Evolutionary conservation across 176 grass and related monocot genomes (phyloP).

Genomic region (Metroxylon sagu): DNA sequence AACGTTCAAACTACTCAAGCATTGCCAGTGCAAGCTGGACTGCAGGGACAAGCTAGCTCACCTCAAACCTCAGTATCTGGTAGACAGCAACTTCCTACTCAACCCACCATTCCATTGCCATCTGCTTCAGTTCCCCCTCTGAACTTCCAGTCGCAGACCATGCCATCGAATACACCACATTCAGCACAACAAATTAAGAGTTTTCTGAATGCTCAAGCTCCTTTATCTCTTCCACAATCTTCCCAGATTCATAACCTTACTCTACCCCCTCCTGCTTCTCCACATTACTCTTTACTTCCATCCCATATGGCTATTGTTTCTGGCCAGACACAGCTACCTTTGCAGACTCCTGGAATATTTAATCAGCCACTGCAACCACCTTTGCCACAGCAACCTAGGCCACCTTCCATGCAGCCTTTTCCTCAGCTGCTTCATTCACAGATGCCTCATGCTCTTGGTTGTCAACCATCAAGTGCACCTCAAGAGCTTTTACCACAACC

Average conservation of each 20-base stretch:
- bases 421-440: constrained; percentile 48
- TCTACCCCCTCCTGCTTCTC: constrained; percentile 37
- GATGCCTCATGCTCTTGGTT: constrained; percentile 38
- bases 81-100: constrained; percentile 29
- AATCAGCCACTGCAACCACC: constrained; percentile 75
- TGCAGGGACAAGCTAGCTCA: constrained; percentile 29
- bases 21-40: constrained; percentile 29
- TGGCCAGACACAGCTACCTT: constrained; percentile 40
- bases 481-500: constrained; percentile 53
- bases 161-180: constrained; percentile 29
- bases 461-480: constrained; percentile 37
- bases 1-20: constrained; percentile 23
- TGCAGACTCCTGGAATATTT: constrained; percentile 65
- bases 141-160: constrained; percentile 24
- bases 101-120: constrained; percentile 39
- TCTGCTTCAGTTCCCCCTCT: constrained; percentile 30
- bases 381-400: constrained; percentile 67
- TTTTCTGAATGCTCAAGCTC: constrained; percentile 33
- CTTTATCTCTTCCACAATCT: constrained; percentile 40
- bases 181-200: constrained; percentile 44
- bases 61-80: constrained; percentile 31
- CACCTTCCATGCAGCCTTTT: constrained; percentile 51
- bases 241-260: constrained; percentile 46
- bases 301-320: constrained; percentile 44
- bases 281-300: constrained; percentile 43